Percentiles rank a stretch among this genome's conserved stretches.
These are phyloP conservation scores for Catunica adiposa DNA, from an alignment of 2,329 filamentous ascomycete genomes.

Conservation along the genomic window DNA sequence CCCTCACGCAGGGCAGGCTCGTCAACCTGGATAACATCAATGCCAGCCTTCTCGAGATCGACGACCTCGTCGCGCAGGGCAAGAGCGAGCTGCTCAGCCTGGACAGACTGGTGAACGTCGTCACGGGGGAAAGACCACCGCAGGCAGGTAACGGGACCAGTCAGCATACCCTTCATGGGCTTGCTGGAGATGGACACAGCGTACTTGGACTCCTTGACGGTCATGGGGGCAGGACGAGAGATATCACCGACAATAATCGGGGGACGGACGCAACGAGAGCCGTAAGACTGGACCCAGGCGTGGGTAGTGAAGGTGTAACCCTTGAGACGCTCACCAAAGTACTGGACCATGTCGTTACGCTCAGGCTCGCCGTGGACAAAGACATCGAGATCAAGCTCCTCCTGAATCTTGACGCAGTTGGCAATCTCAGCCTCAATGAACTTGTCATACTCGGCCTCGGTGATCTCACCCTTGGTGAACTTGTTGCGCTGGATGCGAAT, in stretches of 20 bases:
- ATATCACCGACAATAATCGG: constrained; percentile 98
- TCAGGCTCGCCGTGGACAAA: constrained; percentile 97
- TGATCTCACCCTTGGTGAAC: constrained; percentile 98
- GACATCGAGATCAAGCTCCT: constrained; percentile 93
- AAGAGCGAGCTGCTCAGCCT: constrained; percentile 96
- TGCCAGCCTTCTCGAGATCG: constrained; percentile 90
- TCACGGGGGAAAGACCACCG: constrained; percentile 99
- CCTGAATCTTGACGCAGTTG: constrained; percentile 88
- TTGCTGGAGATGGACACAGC: constrained; percentile 90
- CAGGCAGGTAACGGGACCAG: constrained; percentile 94
- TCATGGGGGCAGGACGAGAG: constrained; percentile 92
- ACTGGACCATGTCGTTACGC: constrained; percentile 99
- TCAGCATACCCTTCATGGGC: constrained; percentile 99
- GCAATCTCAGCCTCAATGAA: constrained; percentile 99
- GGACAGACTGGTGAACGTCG: constrained; percentile 96
- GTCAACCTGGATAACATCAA: constrained; percentile 97
- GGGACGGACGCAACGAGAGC: constrained; percentile 93
- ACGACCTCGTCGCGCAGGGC: constrained; percentile 96
- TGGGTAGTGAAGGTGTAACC: constrained; percentile 98
- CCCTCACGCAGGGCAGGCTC: constrained; percentile 98
- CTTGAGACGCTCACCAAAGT: constrained; percentile 94
- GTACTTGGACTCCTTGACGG: constrained; percentile 99
- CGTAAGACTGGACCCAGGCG: constrained; percentile 97
- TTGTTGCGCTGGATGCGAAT: constrained; percentile 95
- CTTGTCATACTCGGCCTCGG: constrained; percentile 79